Evolutionary conservation across 2,329 filamentous ascomycete genomes (phyloP).

Genomic region (Alternaria solani): DNA sequence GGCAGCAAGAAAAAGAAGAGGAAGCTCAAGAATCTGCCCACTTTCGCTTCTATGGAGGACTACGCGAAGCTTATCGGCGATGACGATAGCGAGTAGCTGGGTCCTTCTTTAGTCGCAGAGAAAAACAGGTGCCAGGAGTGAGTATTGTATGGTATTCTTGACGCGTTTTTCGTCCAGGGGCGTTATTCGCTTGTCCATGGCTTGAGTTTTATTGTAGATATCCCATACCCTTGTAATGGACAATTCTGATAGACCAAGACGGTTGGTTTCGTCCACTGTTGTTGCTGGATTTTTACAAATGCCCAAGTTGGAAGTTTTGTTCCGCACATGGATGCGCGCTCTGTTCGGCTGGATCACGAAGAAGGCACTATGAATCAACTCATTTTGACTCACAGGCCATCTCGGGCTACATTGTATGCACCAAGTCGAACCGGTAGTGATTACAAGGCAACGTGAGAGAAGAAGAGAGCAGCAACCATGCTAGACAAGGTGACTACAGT

Average conservation of each 20-base stretch:
- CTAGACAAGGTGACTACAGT: neutral
- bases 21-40: constrained; percentile 88
- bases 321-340: too few relatives aligned
- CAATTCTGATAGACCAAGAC: neutral
- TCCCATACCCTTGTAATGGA: constrained; percentile 41
- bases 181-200: constrained; percentile 16
- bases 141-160: neutral
- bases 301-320: too few relatives aligned
- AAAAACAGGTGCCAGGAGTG: neutral
- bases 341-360: neutral
- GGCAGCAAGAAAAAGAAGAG: constrained; percentile 71
- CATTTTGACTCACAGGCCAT: neutral
- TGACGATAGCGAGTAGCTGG: constrained; percentile 57
- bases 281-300: neutral
- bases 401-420: neutral
- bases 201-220: constrained; percentile 40
- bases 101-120: constrained; percentile 1
- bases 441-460: neutral
- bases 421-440: neutral
- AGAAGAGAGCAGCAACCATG: neutral
- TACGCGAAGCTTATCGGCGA: constrained; percentile 84
- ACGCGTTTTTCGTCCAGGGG: constrained; percentile 2
- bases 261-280: neutral
- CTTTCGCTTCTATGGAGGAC: constrained; percentile 91
- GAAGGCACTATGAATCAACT: neutral